phyloP scores from a whole-genome alignment of 2,329 filamentous ascomycete genomes.

The Plectosphaerella cucumerina region DNA sequence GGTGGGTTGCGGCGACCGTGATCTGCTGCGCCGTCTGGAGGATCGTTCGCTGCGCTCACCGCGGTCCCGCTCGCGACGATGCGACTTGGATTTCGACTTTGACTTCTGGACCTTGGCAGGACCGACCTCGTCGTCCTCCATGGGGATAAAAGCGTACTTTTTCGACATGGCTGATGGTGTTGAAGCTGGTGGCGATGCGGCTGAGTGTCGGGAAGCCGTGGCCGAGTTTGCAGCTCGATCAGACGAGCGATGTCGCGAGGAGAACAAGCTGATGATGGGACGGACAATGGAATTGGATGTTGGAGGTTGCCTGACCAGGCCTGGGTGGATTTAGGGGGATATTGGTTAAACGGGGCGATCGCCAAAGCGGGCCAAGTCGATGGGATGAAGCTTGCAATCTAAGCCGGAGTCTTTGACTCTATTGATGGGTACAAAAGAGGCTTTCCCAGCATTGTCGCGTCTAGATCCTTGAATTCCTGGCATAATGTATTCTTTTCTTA shows the following conservation, averaged over 20 bases:
- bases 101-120: constrained; percentile 49
- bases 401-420: not conserved
- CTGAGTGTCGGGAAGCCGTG: too few relatives aligned
- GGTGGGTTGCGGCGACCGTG: constrained; percentile 28
- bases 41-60: constrained; percentile 18
- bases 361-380: too few relatives aligned
- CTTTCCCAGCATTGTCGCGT: too few relatives aligned
- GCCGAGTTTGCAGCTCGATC: too few relatives aligned
- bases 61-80: constrained; percentile 25
- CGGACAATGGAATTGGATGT: too few relatives aligned
- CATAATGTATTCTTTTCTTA: not conserved
- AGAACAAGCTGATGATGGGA: too few relatives aligned
- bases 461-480: not conserved
- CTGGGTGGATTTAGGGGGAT: too few relatives aligned
- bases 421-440: too few relatives aligned
- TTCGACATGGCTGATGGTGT: constrained; percentile 27
- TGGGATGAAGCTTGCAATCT: too few relatives aligned
- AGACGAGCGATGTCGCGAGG: too few relatives aligned
- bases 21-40: constrained; percentile 11
- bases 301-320: too few relatives aligned
- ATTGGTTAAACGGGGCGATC: not conserved
- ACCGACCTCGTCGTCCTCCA: constrained; percentile 61
- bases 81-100: constrained; percentile 26
- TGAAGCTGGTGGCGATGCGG: too few relatives aligned
- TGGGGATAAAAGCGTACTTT: constrained; percentile 63